phyloP scores from a whole-genome alignment of 1,284 basidiomycete species.

The Marasmius sp. region DNA sequence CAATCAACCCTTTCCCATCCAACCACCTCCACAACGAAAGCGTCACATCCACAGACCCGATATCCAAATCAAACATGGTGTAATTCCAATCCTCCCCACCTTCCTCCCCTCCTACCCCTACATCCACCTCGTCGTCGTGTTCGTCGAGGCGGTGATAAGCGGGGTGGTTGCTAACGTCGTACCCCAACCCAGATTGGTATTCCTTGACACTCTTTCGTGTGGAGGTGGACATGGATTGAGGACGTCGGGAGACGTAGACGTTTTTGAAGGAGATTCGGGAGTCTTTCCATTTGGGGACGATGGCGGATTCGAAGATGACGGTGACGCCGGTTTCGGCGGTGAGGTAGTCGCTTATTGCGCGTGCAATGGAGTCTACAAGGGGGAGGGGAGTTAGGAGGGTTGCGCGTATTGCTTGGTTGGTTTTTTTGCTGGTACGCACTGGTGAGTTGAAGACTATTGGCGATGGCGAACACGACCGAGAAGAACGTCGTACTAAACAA shows the following conservation, averaged over 20 bases:
- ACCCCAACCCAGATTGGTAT: slow-evolving; percentile 62
- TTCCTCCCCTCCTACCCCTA: slow-evolving; percentile 16
- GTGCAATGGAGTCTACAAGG: slow-evolving; percentile 78
- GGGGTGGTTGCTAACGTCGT: slow-evolving; percentile 76
- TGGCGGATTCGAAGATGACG: slow-evolving; percentile 96
- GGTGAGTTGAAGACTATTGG: slow-evolving; percentile 91
- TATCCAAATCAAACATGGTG: slow-evolving; percentile 87
- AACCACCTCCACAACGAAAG: slow-evolving; percentile 93
- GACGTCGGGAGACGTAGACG: slow-evolving; percentile 89
- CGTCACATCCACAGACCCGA: slow-evolving; percentile 95
- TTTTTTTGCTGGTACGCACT: slow-evolving; percentile 42
- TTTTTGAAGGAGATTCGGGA: slow-evolving; percentile 96
- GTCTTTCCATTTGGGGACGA: slow-evolving; percentile 97
- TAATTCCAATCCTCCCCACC: slow-evolving; percentile 70
- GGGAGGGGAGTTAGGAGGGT: no score
- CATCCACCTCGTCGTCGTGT: slow-evolving; percentile 54
- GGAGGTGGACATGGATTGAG: slow-evolving; percentile 30
- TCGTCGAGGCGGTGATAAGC: slow-evolving; percentile 58
- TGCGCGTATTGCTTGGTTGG: no score
- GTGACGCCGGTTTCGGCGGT: slow-evolving; percentile 92
- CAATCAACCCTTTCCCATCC: slow-evolving; percentile 92
- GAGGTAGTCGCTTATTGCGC: slow-evolving; percentile 89
- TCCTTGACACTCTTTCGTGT: no score
- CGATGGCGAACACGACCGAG: slow-evolving; percentile 87
- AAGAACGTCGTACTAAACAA: slow-evolving; percentile 98